Conservation (phyloP, 805 yeast genomes). For the Scheffersomyces amazonensis region DNA sequence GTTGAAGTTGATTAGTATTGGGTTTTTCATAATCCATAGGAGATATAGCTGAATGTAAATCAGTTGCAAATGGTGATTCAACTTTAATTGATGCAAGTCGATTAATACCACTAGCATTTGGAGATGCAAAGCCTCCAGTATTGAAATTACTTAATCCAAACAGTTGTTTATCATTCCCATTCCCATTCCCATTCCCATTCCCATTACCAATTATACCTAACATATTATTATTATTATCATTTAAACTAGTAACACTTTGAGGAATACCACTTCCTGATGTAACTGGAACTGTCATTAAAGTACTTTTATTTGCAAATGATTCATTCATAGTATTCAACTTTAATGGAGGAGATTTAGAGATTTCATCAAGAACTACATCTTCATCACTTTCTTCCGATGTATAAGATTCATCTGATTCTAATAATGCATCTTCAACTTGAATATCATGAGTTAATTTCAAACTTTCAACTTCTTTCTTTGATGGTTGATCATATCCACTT, state of each 20-base stretch:
- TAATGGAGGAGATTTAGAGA: slow-evolving; percentile 21
- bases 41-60: slow-evolving; percentile 11
- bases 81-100: slow-evolving; percentile 11
- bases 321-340: slow-evolving; percentile 22
- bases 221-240: background rate
- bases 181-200: background rate
- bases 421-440: slow-evolving; percentile 6
- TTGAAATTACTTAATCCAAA: slow-evolving; percentile 5
- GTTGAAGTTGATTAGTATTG: slow-evolving; percentile 4
- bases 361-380: slow-evolving; percentile 28
- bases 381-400: slow-evolving; percentile 30
- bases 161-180: slow-evolving; percentile 3
- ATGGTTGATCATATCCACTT: slow-evolving; percentile 18
- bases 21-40: slow-evolving; percentile 14
- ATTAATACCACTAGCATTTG: slow-evolving; percentile 6
- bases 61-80: slow-evolving; percentile 18
- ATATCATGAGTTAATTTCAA: slow-evolving; percentile 2
- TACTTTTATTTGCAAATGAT: slow-evolving; percentile 5
- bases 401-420: slow-evolving; percentile 9
- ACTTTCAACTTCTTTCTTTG: slow-evolving; percentile 7
- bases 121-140: slow-evolving; percentile 16
- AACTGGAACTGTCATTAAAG: background rate
- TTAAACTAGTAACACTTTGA: background rate
- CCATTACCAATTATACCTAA: background rate
- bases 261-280: background rate